Conservation (phyloP, 148 eudicot genomes). For the Diospyros lotus region DNA sequence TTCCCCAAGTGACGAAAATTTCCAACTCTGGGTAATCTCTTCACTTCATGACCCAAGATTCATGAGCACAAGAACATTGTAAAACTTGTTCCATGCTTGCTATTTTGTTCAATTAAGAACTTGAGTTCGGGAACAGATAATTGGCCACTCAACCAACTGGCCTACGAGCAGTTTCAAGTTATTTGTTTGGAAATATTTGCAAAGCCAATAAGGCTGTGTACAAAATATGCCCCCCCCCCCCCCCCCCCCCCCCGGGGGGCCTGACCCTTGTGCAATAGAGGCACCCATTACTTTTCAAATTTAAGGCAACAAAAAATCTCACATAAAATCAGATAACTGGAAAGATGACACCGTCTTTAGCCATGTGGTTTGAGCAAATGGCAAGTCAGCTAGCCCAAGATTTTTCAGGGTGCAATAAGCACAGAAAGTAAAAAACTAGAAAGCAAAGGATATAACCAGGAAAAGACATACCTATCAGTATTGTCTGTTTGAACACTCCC, state of each 20-base stretch:
- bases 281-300: not conserved
- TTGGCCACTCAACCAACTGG: not conserved
- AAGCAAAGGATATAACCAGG: not conserved
- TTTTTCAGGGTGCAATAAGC: not conserved
- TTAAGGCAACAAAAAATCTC: conserved; percentile 6
- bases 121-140: not conserved
- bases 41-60: not conserved
- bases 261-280: too few relatives aligned
- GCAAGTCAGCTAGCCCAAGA: not conserved
- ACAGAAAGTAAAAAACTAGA: not conserved
- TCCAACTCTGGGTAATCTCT: not conserved
- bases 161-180: not conserved
- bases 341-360: not conserved
- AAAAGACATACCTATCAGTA: conserved; percentile 64
- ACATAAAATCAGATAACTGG: not conserved
- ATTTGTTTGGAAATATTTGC: not conserved
- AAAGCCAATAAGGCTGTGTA: too few relatives aligned
- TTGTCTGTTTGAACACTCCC: conserved; percentile 97
- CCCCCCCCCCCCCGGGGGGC: too few relatives aligned
- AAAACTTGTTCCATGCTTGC: too few relatives aligned
- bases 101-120: not conserved
- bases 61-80: not conserved
- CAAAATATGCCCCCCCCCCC: too few relatives aligned
- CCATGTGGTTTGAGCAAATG: not conserved
- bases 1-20: not conserved